Conservation (phyloP, 176 grass and related monocot genomes). For the Zea mays region Zm-B73-REFERENCE-NAM-5.0 NC_050104.1:117334501-117335000, state of each 20-base stretch:
- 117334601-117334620: constrained; percentile 75
- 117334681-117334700: background rate
- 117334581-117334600: constrained; percentile 73
- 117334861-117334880: background rate
- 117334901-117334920: constrained; percentile 93
- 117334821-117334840: background rate
- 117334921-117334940: constrained; percentile 68
- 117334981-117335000: constrained; percentile 45
- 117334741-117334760: background rate
- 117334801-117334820: constrained; percentile 25
- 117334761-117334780: background rate
- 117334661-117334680: background rate
- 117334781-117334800: background rate
- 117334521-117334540: constrained; percentile 56
- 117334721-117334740: background rate
- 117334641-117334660: constrained; percentile 69
- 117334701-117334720: background rate
- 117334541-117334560: constrained; percentile 64
- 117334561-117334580: constrained; percentile 73
- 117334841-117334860: constrained; percentile 19
- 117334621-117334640: constrained; percentile 92
- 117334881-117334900: constrained; percentile 71
- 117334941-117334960: too few species aligned
- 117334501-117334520: constrained; percentile 54
- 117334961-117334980: too few species aligned